Percentiles rank a stretch among this genome's conserved stretches.
phyloP scores from a whole-genome alignment of 345 rosid genomes.

The Capsella bursapastoris region DNA sequence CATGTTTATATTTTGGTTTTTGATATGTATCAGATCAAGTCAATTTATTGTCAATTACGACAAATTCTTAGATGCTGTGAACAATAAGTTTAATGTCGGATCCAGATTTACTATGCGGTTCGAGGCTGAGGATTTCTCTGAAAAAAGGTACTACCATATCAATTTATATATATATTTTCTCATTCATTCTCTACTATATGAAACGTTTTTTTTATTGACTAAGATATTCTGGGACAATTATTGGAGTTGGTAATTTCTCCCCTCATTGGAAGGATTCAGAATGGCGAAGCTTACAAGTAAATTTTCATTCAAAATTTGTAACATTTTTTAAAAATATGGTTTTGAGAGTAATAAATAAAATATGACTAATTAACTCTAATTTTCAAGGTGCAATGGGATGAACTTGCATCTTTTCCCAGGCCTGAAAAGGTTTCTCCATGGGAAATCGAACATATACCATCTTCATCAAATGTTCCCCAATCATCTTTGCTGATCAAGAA shows the following conservation, averaged over 20 bases:
- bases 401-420: slow-evolving; percentile 53
- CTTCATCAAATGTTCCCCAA: slow-evolving; percentile 24
- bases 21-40: not conserved
- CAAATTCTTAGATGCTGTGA: not conserved
- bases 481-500: not conserved
- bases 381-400: slow-evolving; percentile 68
- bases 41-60: not conserved
- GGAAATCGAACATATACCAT: slow-evolving; percentile 56
- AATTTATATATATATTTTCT: not conserved
- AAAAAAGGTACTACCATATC: not conserved
- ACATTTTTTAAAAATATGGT: not conserved
- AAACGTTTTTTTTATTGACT: not conserved
- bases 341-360: not conserved
- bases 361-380: not conserved
- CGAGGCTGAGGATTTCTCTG: not conserved
- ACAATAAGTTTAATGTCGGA: not conserved
- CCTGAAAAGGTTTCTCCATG: slow-evolving; percentile 66
- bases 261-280: not conserved
- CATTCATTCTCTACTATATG: not conserved
- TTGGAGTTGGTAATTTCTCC: not conserved
- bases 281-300: not conserved
- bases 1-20: not conserved
- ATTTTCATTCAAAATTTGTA: not conserved
- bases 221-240: not conserved
- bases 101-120: not conserved